Percentiles rank a stretch among this genome's conserved stretches.
These are phyloP conservation scores for Melanopsichium pennsylvanicum DNA, from an alignment of 1,284 basidiomycete genomes.

Conservation along the genomic window DNA sequence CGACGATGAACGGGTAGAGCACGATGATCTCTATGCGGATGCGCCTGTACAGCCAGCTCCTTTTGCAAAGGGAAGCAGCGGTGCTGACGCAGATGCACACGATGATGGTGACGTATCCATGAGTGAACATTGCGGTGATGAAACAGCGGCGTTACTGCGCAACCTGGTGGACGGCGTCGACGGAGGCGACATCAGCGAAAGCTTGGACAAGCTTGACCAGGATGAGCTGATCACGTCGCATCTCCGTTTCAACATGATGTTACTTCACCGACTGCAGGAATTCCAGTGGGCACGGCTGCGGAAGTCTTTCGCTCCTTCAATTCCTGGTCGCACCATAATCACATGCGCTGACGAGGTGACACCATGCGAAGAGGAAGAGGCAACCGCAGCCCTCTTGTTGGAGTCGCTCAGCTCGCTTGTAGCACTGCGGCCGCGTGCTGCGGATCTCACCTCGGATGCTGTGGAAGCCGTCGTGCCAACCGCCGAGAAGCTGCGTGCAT, in stretches of 20 bases:
- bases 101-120: constrained; percentile 12
- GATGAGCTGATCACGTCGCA: constrained; percentile 37
- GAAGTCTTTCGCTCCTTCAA: constrained; percentile 16
- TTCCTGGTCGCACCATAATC: constrained; percentile 1
- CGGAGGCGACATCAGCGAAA: constrained; percentile 13
- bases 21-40: constrained; percentile 5
- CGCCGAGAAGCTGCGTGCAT: constrained; percentile 19
- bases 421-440: constrained; percentile 22
- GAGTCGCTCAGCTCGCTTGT: constrained; percentile 44
- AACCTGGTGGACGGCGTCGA: constrained; percentile 26
- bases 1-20: constrained; percentile 5
- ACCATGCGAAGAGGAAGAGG: constrained; percentile 40
- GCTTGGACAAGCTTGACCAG: constrained; percentile 29
- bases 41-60: constrained; percentile 3
- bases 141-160: constrained; percentile 4
- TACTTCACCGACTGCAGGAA: constrained; percentile 52
- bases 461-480: constrained; percentile 14
- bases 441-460: constrained; percentile 7
- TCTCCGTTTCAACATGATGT: constrained; percentile 44
- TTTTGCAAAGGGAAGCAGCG: not conserved
- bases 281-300: constrained; percentile 56
- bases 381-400: constrained; percentile 35
- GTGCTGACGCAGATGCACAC: constrained; percentile 1
- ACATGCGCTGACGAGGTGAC: constrained; percentile 3
- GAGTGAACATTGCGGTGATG: constrained; percentile 5